Base-by-base conservation (phyloP, 768 basidiomycete species). In the Gyrodon lividus region DNA sequence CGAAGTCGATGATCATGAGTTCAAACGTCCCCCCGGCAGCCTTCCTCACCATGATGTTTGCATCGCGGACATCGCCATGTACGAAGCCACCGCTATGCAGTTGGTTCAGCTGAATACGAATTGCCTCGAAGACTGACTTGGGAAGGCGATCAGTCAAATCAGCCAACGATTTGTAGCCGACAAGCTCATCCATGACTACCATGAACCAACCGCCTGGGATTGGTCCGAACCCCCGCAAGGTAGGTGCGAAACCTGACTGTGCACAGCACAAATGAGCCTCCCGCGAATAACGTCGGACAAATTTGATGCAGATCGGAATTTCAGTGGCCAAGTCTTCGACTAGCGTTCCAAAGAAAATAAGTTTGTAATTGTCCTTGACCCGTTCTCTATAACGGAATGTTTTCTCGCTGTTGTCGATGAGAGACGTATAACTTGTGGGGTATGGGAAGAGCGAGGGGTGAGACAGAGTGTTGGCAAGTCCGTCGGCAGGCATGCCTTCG, bases 131-230 rank as follows among this genome's bases (percentile, higher is more conserved):
- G 14, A 38, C 34, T 10, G 7, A 40, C 13, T 5, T 6, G 24
- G 46, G 19, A 4, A 26, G 7, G 24, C 19, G 30, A 2, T 5
- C 12, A n/a, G 10, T 10, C 8, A 7, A 26, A 7, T 26, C 13
- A 20, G 13, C 9, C 23, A 31, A 16, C 9, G 19, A 16, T 7
- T 40, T 13, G 33, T 38, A 41, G n/a, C 51, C 50, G 20, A 39
- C 44, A n/a, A 67, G 38, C 48, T 47, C 48, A 17, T 70, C 68
- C 70, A 73, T 72, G 23, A 70, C 59, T 0, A 71, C 68, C 65
- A 70, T 66, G 47, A 23, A 64, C 65, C 63, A 67, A 23, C 67
- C 64, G 20, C 67, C 71, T 33, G 61, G 46, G 12, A 71, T 39
- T 8, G 10, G n/a, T 28, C 68, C 59, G 43, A 65, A 61, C 12